A percentile compares a stretch with the other conserved stretches of the same genome.
phyloP scores from a whole-genome alignment of 768 basidiomycete species.

The Psilocybe cyanescens region DNA sequence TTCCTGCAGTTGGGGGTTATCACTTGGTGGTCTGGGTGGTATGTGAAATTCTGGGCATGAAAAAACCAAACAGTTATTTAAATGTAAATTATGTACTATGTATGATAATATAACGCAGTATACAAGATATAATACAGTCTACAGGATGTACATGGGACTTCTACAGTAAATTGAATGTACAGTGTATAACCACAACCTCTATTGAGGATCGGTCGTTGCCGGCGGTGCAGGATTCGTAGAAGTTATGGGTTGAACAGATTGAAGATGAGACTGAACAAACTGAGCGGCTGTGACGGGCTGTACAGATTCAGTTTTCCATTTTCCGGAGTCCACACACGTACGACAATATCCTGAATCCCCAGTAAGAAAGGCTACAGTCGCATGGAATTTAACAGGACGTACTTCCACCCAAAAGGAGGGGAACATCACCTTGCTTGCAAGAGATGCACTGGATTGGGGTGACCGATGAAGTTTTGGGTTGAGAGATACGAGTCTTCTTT shows the following conservation, averaged over 20 bases:
- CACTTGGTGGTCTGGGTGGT: slow-evolving; percentile 81
- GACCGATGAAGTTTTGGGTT: slow-evolving; percentile 16
- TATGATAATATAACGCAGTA: slow-evolving; percentile 7
- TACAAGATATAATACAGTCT: background rate
- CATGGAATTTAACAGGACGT: slow-evolving; percentile 32
- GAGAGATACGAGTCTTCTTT: slow-evolving; percentile 18
- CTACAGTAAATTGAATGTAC: background rate
- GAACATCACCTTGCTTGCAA: slow-evolving; percentile 72
- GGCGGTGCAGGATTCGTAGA: background rate
- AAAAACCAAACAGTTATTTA: background rate
- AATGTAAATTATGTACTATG: slow-evolving; percentile 27
- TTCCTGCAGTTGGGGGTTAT: slow-evolving; percentile 60
- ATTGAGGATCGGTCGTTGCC: background rate
- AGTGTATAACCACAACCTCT: too few relatives aligned
- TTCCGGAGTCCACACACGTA: slow-evolving; percentile 63
- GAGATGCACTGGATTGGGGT: slow-evolving; percentile 52
- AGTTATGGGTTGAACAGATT: background rate
- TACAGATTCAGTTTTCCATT: slow-evolving; percentile 22
- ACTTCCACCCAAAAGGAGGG: slow-evolving; percentile 79
- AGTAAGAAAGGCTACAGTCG: background rate
- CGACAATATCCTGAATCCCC: slow-evolving; percentile 63
- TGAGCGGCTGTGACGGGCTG: slow-evolving; percentile 20
- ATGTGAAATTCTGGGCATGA: slow-evolving; percentile 49
- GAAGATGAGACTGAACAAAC: background rate
- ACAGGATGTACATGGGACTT: background rate